Base-by-base conservation (phyloP, 208 protist genomes). In the Trypanosoma lewisi region DNA sequence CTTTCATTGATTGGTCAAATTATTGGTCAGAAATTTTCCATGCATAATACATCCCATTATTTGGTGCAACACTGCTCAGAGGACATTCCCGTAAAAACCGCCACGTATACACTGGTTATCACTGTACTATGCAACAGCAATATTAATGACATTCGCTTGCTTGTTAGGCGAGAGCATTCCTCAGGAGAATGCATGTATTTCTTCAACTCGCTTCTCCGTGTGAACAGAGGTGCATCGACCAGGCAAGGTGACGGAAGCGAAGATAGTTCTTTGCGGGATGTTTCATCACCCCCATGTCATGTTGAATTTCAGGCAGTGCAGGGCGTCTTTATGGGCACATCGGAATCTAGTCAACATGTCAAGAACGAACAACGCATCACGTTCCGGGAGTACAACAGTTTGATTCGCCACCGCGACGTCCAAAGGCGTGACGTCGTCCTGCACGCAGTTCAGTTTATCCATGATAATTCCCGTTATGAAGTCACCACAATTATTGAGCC, bases 351-450 rank as follows among this genome's bases (percentile, higher is more conserved):
- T 62, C 64, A 83, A 45, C 64, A 75, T 28, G 66, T 86, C 21
- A 75, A 82, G 56, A 75, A 73, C 17, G 71, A 75, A 54, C 73
- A 87, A 60, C 75, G 78, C 49, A 89, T 94, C 44, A 87, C 81
- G 71, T 81, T 73, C 70, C 78, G 75, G 42, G 85, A 91, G 73
- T 94, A 92, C 69, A 57, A 44, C n/a, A 77, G 67, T 54, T 67
- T 94, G 47, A 63, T 80, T 50, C 45, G 77, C 23, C 78, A 94
- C 68, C 72, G 73, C 16, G 85, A 92, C 47, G 44, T 50, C 11
- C 62, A 61, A 19, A 56, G 77, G 14, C 71, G 63, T 23, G 77
- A 87, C 31, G 81, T 94, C 31, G 67, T 81, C 37, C 56, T 73
- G 59, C 60, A 73, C 41, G 72, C 73, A 7, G 69, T 77, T 25